Evolutionary conservation across 2,329 filamentous ascomycete species (phyloP), one percentile per base, ranked within the genome.

Genomic region (Ophioceras dolichostomum): DNA sequence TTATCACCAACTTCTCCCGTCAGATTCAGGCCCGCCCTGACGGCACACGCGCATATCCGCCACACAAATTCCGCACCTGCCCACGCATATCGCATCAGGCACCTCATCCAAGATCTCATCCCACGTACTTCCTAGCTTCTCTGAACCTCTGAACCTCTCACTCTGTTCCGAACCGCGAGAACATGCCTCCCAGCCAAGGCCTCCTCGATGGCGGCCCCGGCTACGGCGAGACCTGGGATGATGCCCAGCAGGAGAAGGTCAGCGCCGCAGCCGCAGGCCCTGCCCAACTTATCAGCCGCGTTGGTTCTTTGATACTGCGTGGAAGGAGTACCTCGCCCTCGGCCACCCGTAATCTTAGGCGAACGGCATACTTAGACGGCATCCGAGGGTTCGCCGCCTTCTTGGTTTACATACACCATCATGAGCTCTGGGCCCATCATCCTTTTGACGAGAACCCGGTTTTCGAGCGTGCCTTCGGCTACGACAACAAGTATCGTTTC

Each of bases 361-460:
- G 60, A 14, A 78, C 73, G 5, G 71, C 73, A n/a, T 77, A 73
- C 45, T 62, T 78, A 16, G 78, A 83, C 45, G 78, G 78, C 12
- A 58, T 83, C 12, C 61, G 79, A 49, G 78, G 79, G 4, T 79
- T 82, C 43, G 76, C 77, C 4, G 75, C 78, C 3, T 63, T 83
- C 21, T 51, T 81, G 20, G 78, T 83, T 12, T 82, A 80, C 52
- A 62, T 68, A 45, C 71, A 77, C 37, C 73, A 79, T 51, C 66
- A 79, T 50, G 55, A 70, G 45, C 52, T 74, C 5, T 77, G 73
- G 73, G 65, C 63, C 32, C 76, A 75, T 52, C 58, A 51, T 20
- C 51, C 43, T 1, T 46, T 52, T 5, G 47, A 49, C 0, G 54
- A 57, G 28, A 58, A 60, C 29, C 36, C 45, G 8, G 53, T 61